phyloP scores from a whole-genome alignment of 768 basidiomycete species.

The Favolaschia claudopus region DNA sequence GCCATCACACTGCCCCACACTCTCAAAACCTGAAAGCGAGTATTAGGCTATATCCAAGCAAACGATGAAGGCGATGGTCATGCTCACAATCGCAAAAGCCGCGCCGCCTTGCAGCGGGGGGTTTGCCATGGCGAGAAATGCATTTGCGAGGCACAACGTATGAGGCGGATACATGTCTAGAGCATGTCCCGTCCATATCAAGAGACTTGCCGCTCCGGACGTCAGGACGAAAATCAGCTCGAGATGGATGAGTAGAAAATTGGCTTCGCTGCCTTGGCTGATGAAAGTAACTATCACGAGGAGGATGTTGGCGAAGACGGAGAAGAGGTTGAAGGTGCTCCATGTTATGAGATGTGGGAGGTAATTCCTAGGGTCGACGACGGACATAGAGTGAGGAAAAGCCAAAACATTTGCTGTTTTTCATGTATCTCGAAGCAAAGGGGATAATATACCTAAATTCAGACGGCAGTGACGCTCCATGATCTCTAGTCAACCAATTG shows the following conservation, averaged over 20 bases:
- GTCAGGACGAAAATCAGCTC: slow-evolving; percentile 6
- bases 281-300: slow-evolving; percentile 10
- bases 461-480: too few relatives aligned
- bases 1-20: slow-evolving; percentile 16
- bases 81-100: slow-evolving; percentile 15
- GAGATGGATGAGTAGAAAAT: slow-evolving; percentile 12
- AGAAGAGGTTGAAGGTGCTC: slow-evolving; percentile 20
- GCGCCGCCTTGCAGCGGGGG: slow-evolving; percentile 11
- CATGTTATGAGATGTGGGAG: slow-evolving; percentile 12
- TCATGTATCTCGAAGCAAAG: too few relatives aligned
- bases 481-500: too few relatives aligned
- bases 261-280: neutral
- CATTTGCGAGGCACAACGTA: slow-evolving; percentile 16
- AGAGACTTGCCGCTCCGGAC: neutral
- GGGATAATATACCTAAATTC: too few relatives aligned
- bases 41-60: too few relatives aligned
- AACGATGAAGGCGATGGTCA: neutral
- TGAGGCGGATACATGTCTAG: slow-evolving; percentile 10
- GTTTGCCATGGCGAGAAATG: slow-evolving; percentile 3
- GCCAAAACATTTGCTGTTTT: too few relatives aligned
- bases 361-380: slow-evolving; percentile 1
- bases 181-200: slow-evolving; percentile 23
- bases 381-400: slow-evolving; percentile 15
- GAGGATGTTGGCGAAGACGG: neutral
- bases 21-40: too few relatives aligned